Conservation (phyloP, 2,329 filamentous ascomycete species). For the Camillea tinctor region DNA sequence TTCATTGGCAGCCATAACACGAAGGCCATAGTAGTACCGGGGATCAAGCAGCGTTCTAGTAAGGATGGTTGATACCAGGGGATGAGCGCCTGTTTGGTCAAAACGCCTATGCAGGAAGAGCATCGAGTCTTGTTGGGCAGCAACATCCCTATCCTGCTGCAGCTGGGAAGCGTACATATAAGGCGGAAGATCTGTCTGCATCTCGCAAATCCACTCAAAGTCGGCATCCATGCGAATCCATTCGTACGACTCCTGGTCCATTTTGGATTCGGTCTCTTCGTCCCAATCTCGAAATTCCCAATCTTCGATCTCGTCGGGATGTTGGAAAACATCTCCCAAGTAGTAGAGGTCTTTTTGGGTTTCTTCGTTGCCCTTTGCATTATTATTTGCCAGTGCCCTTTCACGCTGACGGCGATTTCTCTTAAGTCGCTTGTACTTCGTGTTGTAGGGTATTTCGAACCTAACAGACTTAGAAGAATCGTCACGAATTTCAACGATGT, state of each 20-base stretch:
- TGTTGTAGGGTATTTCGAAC: slow-evolving; percentile 97
- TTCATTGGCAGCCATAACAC: slow-evolving; percentile 77
- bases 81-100: slow-evolving; percentile 56
- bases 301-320: slow-evolving; percentile 73
- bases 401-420: slow-evolving; percentile 67
- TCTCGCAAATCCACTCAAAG: slow-evolving; percentile 94
- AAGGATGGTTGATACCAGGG: slow-evolving; percentile 84
- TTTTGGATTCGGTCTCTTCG: slow-evolving; percentile 80
- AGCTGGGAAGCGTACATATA: slow-evolving; percentile 99
- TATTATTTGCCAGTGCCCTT: slow-evolving; percentile 47
- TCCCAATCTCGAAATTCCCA: slow-evolving; percentile 92
- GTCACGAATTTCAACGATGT: slow-evolving; percentile 94
- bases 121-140: slow-evolving; percentile 78
- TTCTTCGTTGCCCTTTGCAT: slow-evolving; percentile 48
- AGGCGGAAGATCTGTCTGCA: slow-evolving; percentile 76
- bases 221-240: slow-evolving; percentile 98
- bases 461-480: slow-evolving; percentile 70
- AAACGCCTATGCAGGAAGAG: slow-evolving; percentile 66
- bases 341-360: slow-evolving; percentile 81
- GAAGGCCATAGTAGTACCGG: slow-evolving; percentile 91
- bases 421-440: slow-evolving; percentile 97
- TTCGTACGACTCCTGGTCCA: slow-evolving; percentile 96
- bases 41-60: slow-evolving; percentile 86
- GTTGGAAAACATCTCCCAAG: slow-evolving; percentile 85
- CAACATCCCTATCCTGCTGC: slow-evolving; percentile 94